Percentiles rank a stretch among this genome's conserved stretches.
Evolutionary conservation across 2,329 filamentous ascomycete species (phyloP).

Genomic region (Ophiosphaerella narmari): DNA sequence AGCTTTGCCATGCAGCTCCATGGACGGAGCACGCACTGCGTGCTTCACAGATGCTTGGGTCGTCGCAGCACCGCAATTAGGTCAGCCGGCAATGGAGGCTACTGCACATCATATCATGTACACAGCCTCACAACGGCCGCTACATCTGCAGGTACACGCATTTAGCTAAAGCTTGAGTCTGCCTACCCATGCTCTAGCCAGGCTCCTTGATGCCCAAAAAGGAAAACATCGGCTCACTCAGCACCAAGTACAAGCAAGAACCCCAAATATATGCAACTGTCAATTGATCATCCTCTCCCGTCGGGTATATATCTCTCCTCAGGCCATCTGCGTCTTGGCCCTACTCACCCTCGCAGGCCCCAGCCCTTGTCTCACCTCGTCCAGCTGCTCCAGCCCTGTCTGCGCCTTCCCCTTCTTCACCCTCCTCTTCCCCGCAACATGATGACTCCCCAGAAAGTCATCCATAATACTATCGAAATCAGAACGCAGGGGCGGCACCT

Average conservation of each 20-base stretch:
- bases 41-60: conserved; percentile 36
- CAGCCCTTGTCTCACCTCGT: conserved; percentile 81
- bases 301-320: background rate
- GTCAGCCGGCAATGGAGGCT: background rate
- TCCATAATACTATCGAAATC: conserved; percentile 93
- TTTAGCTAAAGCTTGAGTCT: background rate
- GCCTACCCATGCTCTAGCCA: no score
- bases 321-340: conserved; percentile 8
- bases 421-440: conserved; percentile 68
- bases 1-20: background rate
- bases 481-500: conserved; percentile 62
- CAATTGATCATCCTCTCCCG: background rate
- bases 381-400: conserved; percentile 83
- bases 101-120: conserved; percentile 14
- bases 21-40: no score
- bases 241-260: background rate
- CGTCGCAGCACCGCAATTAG: background rate
- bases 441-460: conserved; percentile 81
- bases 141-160: background rate
- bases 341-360: conserved; percentile 70
- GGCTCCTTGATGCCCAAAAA: background rate
- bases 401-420: conserved; percentile 81
- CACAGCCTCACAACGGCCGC: conserved; percentile 9
- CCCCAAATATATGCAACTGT: background rate
- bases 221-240: background rate